Evolutionary conservation across 345 rosid species (phyloP), one percentile per base, ranked within the genome.

Genomic region (Eucalyptus marginata): DNA sequence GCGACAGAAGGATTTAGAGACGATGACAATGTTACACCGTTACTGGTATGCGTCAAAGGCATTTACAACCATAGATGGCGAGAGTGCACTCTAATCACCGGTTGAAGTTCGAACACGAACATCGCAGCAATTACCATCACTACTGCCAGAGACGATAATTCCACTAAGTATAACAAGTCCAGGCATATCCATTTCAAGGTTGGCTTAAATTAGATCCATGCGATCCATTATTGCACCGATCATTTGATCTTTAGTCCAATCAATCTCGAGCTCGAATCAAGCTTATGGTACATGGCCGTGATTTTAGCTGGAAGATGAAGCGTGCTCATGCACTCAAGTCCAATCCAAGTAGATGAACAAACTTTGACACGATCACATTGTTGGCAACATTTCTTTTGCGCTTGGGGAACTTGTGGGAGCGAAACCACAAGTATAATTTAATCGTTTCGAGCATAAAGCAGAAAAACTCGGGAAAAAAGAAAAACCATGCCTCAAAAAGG

Each of bases 91-190:
- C 76, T 4, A 14, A 64, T 64, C 36, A 7, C 3, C 1, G 6
- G 76, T 14, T 7, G 33, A 64, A 64, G 20, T n/a, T 15, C 20
- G 2, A n/a, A 64, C 2, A 15, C 11, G 9, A 2, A 2, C 10
- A n/a, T 64, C 3, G 2, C 10, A 5, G 36, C 20, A 15, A n/a
- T 29, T 64, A 64, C 33, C 36, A n/a, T 64, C 14, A n/a, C 17
- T 64, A n/a, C 36, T 3, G 1, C 71, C 16, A 0, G 5, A 64
- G 31, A 13, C 18, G 71, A 64, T 29, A 64, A n/a, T 64, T 64
- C 76, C 76, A 64, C 36, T 2, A 29, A n/a, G 68, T 0, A 59
- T 0, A 27, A 59, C 18, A 64, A 0, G 76, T 64, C 31, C 76
- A 64, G 36, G 36, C 17, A 7, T 64, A n/a, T n/a, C 36, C 10